Conservation (phyloP, 345 rosid species). For the Leavenworthia alabamica region DNA sequence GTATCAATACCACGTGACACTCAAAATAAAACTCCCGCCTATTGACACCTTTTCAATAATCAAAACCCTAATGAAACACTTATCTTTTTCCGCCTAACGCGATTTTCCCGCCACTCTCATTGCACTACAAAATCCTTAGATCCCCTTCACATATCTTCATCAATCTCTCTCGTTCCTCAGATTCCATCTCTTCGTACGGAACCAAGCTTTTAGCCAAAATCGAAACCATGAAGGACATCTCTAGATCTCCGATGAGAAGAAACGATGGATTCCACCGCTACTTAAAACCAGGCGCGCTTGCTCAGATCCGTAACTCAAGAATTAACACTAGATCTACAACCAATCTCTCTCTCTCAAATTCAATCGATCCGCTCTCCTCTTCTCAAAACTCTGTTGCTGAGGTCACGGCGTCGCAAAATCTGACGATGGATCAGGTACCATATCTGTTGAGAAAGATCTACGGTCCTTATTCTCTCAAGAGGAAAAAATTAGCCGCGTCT, state of each 20-base stretch:
- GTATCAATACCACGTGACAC: neutral
- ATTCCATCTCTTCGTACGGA: no score
- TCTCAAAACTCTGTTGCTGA: neutral
- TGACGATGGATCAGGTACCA: constrained; percentile 38
- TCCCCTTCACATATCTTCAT: no score
- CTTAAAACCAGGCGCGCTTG: constrained; percentile 56
- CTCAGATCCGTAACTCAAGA: constrained; percentile 49
- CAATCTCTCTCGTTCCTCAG: no score
- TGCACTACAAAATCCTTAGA: constrained; percentile 13
- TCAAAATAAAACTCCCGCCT: constrained; percentile 23
- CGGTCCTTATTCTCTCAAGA: constrained; percentile 33
- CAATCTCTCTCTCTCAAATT: neutral
- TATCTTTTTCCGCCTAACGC: constrained; percentile 9
- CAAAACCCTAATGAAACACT: constrained; percentile 21
- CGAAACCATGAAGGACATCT: constrained; percentile 34
- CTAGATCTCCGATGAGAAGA: constrained; percentile 29
- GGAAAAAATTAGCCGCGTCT: constrained; percentile 51
- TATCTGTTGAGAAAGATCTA: constrained; percentile 36
- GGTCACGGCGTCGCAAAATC: constrained; percentile 23
- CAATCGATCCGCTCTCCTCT: neutral
- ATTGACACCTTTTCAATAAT: neutral
- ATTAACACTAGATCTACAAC: constrained; percentile 46
- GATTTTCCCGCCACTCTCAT: constrained; percentile 41
- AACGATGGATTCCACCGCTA: constrained; percentile 38
- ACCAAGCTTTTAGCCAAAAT: no score